Base-by-base conservation (phyloP, 345 rosid species). In the Salix arbutifolia region DNA sequence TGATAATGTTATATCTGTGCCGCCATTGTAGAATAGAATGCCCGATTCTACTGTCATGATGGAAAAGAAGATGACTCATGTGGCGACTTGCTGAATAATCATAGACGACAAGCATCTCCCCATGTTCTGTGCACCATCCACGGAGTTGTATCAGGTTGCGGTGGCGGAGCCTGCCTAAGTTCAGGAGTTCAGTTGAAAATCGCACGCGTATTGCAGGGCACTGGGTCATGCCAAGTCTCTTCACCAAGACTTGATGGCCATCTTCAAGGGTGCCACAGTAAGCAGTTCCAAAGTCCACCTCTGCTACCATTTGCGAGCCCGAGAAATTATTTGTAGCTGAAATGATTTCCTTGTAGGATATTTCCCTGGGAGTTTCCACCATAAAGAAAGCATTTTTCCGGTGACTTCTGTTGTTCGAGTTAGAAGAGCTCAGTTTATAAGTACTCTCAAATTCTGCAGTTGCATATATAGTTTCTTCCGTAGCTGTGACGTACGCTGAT, bases 121-220 rank as follows among this genome's bases (percentile, higher is more conserved):
- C 99, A 60, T 89, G 97, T 79, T 93, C 97, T 5, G 96, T 93
- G 86, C 99, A 96, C 98, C 98, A 96, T 10, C 99, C 99, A 0
- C 96, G 91, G 73, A 96, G 97, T 81, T 89, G 96, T 67, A 96
- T 88, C 4, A 96, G 90, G 87, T 83, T 91, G 68, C 98, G 91
- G 67, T 96, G 99, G 33, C 97, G 89, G 25, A 96, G 96, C 87
- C 91, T 77, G 40, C 89, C 97, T 70, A 96, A 77, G 82, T 93
- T 96, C 12, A 89, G 90, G 67, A 96, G 89, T 66, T 96, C 99
- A 42, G 82, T 71, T 4, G 97, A 89, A 83, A 93, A 96, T 73
- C 99, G 74, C 0, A 82, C 84, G 6, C 79, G 79, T 25, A 93
- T 19, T 31, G 99, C 99, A 14, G 97, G 99, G 83, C 99, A 96